Evolutionary conservation across 2,329 filamentous ascomycete species (phyloP).

Genomic region (Neofusicoccum sp.): DNA sequence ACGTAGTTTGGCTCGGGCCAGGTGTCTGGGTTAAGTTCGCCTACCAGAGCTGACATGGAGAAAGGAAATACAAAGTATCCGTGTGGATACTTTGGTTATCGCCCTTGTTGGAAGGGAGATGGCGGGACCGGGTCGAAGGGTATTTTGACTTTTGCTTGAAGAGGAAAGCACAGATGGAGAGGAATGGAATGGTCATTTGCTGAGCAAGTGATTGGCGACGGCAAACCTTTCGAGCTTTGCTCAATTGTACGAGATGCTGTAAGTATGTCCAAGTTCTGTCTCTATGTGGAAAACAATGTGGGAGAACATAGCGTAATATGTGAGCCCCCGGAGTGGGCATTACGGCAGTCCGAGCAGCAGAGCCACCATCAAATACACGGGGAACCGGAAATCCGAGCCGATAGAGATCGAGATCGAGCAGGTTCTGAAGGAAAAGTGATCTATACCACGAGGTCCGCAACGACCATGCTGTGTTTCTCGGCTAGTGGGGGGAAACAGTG

Average conservation of each 20-base stretch:
- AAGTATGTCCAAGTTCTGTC: no score
- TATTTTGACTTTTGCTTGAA: background rate
- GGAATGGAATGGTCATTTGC: constrained; percentile 6
- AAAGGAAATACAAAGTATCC: constrained; percentile 3
- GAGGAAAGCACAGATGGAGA: background rate
- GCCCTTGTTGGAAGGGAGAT: background rate
- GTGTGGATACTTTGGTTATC: background rate
- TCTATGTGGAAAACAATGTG: no score
- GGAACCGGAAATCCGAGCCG: background rate
- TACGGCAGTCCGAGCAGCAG: background rate
- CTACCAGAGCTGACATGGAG: constrained; percentile 14
- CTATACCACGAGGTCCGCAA: background rate
- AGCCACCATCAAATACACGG: background rate
- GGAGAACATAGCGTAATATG: background rate
- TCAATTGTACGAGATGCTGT: background rate
- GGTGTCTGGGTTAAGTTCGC: constrained; percentile 1
- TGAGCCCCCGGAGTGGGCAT: background rate
- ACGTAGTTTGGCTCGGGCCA: constrained; percentile 33
- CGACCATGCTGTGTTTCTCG: background rate
- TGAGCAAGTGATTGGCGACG: background rate
- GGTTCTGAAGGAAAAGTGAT: background rate
- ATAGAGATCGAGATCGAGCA: background rate
- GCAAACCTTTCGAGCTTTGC: background rate
- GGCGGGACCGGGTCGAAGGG: background rate
- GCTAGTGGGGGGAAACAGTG: background rate